phyloP scores from a whole-genome alignment of 768 basidiomycete genomes.

The Hygrophorus russula region DNA sequence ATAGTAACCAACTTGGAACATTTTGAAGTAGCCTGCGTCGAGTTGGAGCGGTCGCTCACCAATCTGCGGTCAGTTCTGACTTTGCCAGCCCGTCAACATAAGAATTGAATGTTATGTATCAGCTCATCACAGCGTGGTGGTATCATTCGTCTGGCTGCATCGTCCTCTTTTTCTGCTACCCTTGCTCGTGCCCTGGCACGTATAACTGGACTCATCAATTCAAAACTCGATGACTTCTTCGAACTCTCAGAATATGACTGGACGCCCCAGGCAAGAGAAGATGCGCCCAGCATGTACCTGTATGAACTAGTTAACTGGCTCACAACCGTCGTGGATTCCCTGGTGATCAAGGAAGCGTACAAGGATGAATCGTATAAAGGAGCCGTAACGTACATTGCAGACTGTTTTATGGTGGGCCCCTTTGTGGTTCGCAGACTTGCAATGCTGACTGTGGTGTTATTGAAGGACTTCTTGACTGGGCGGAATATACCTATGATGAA shows the following conservation, averaged over 20 bases:
- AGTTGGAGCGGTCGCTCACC: constrained; percentile 77
- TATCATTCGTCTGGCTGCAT: constrained; percentile 56
- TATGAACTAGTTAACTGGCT: constrained; percentile 95
- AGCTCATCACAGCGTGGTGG: constrained; percentile 83
- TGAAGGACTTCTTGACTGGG: constrained; percentile 68
- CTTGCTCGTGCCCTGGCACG: constrained; percentile 60
- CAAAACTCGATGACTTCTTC: constrained; percentile 93
- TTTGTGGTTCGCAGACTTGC: background rate
- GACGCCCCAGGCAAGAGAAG: constrained; percentile 62
- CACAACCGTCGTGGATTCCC: constrained; percentile 89
- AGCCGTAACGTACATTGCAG: constrained; percentile 81
- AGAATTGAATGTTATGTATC: constrained; percentile 4
- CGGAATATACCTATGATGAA: constrained; percentile 71
- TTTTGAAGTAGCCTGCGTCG: constrained; percentile 74
- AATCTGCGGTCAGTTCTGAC: constrained; percentile 50
- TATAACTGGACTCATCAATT: constrained; percentile 73
- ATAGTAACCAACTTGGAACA: constrained; percentile 90
- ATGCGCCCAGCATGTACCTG: constrained; percentile 85
- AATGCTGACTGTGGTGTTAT: constrained; percentile 2
- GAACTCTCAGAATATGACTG: constrained; percentile 93
- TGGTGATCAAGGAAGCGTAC: constrained; percentile 70
- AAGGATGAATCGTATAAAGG: constrained; percentile 86
- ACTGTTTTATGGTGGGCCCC: constrained; percentile 70
- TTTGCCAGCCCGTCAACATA: constrained; percentile 4
- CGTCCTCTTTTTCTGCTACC: constrained; percentile 55